Percentiles rank a stretch among this genome's conserved stretches.
phyloP scores from a whole-genome alignment of 345 rosid genomes.

The Euphorbia lathyris region DNA sequence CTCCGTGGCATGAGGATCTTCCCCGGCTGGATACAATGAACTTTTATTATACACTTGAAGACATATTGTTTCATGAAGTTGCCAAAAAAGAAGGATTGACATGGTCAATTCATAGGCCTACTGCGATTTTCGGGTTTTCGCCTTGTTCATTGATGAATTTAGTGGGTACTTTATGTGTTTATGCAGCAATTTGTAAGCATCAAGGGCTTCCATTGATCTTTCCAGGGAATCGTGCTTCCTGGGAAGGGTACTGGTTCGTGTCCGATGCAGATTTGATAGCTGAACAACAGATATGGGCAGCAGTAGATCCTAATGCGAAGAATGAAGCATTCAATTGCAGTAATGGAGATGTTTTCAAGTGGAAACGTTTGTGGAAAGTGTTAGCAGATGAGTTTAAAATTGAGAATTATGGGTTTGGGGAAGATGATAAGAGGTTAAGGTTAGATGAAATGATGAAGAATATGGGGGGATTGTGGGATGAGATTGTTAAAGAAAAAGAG shows the following conservation, averaged over 20 bases:
- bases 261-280: slow-evolving; percentile 69
- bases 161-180: slow-evolving; percentile 50
- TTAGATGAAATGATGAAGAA: slow-evolving; percentile 62
- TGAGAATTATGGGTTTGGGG: slow-evolving; percentile 60
- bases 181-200: slow-evolving; percentile 72
- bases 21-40: slow-evolving; percentile 58
- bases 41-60: slow-evolving; percentile 66
- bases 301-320: slow-evolving; percentile 52
- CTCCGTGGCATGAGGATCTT: slow-evolving; percentile 78
- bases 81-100: slow-evolving; percentile 50
- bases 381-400: slow-evolving; percentile 78
- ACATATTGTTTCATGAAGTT: slow-evolving; percentile 57
- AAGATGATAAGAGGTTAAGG: slow-evolving; percentile 40
- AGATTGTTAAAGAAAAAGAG: slow-evolving; percentile 61
- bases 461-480: slow-evolving; percentile 62
- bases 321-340: slow-evolving; percentile 67
- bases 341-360: slow-evolving; percentile 71
- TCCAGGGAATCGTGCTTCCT: slow-evolving; percentile 46
- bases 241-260: slow-evolving; percentile 45
- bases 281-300: slow-evolving; percentile 83
- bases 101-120: slow-evolving; percentile 69
- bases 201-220: slow-evolving; percentile 49
- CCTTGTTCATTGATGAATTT: slow-evolving; percentile 63
- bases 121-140: slow-evolving; percentile 56
- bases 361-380: slow-evolving; percentile 78